Conservation (phyloP, 2,329 filamentous ascomycete genomes). For the Fusarium nematophilum region DNA sequence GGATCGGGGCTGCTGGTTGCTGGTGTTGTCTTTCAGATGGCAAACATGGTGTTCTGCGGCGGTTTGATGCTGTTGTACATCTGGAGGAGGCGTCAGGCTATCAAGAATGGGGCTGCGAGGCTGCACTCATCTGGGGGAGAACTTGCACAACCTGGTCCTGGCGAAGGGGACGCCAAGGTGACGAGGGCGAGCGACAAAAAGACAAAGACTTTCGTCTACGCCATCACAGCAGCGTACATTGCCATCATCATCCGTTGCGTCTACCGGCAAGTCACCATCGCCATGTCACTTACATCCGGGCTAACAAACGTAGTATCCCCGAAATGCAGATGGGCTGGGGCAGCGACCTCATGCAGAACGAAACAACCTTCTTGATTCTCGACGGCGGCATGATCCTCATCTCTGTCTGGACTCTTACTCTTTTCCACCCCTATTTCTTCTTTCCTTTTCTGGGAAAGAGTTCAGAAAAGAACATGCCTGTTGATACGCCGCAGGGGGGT, state of each 20-base stretch:
- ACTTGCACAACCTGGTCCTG: neutral
- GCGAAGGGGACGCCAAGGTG: neutral
- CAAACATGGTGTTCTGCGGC: constrained; percentile 41
- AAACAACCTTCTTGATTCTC: constrained; percentile 33
- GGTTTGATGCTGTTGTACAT: constrained; percentile 37
- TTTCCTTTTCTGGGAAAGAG: constrained; percentile 29
- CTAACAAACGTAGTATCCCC: constrained; percentile 16
- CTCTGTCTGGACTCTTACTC: constrained; percentile 28
- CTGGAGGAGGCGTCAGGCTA: constrained; percentile 29
- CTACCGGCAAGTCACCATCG: constrained; percentile 19
- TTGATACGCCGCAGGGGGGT: constrained; percentile 1
- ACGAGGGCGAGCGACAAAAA: constrained; percentile 30
- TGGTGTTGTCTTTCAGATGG: constrained; percentile 39
- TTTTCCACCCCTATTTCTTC: constrained; percentile 33
- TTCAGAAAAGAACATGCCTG: neutral
- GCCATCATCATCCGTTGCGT: constrained; percentile 36
- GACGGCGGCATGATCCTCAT: constrained; percentile 35
- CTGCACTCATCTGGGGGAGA: constrained; percentile 15
- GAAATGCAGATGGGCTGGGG: constrained; percentile 41
- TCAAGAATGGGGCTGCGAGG: constrained; percentile 17
- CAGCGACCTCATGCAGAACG: constrained; percentile 35
- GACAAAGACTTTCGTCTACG: constrained; percentile 30
- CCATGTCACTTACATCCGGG: neutral
- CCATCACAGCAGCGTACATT: constrained; percentile 19
- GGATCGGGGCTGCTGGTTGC: constrained; percentile 35